phyloP scores from a whole-genome alignment of 2,329 filamentous ascomycete species.

The Lecanosticta acicola region DNA sequence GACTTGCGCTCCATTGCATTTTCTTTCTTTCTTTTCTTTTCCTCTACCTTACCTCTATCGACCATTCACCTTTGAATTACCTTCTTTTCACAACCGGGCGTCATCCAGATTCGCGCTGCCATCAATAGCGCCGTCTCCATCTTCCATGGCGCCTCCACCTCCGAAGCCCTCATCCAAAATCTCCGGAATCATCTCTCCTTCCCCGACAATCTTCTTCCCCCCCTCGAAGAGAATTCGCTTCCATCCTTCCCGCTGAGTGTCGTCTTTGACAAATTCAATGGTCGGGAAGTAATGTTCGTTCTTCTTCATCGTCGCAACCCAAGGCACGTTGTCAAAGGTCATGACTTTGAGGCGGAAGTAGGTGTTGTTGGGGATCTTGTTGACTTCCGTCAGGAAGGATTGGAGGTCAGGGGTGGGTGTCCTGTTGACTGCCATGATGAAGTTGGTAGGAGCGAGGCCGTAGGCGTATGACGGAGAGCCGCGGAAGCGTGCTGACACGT shows the following conservation, averaged over 20 bases:
- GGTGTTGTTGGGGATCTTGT: conserved; percentile 89
- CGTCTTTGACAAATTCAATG: conserved; percentile 58
- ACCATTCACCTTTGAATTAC: no score
- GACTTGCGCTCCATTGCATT: no score
- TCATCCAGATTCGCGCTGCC: background rate
- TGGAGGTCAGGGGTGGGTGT: conserved; percentile 76
- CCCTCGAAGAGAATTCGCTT: conserved; percentile 52
- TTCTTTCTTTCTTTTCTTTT: no score
- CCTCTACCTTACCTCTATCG: no score
- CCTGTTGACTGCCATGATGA: conserved; percentile 93
- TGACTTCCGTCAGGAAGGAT: conserved; percentile 72
- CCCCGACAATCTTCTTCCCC: conserved; percentile 34
- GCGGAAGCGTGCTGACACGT: conserved; percentile 79
- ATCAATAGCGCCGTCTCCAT: conserved; percentile 2
- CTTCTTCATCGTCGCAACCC: conserved; percentile 99
- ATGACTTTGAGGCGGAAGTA: conserved; percentile 98
- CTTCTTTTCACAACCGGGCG: no score
- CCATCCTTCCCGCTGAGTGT: conserved; percentile 50
- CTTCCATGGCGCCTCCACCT: background rate
- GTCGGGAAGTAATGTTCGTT: conserved; percentile 90
- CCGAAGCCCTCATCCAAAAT: conserved; percentile 18
- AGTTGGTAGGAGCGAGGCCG: conserved; percentile 90
- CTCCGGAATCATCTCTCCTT: conserved; percentile 28
- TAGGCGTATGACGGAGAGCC: conserved; percentile 85
- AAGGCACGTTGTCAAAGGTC: conserved; percentile 96